Conservation (phyloP, 2,329 filamentous ascomycete genomes). For the Talaromyces marneffei region DNA sequence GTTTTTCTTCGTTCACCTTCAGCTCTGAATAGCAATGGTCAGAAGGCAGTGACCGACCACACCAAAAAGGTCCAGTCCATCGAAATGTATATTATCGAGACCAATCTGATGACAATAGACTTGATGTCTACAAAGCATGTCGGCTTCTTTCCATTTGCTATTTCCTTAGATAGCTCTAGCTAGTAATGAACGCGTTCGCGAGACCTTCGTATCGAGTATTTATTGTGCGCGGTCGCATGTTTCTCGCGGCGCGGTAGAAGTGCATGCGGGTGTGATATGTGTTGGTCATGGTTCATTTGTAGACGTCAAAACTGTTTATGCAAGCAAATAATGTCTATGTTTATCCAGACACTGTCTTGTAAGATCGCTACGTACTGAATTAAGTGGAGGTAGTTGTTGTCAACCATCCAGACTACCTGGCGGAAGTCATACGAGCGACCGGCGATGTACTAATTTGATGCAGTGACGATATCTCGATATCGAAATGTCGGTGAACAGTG, state of each 20-base stretch:
- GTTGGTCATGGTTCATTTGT: background rate
- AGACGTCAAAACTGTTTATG: too few relatives aligned
- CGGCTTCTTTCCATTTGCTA: slow-evolving; percentile 9
- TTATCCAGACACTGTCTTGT: background rate
- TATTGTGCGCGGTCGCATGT: background rate
- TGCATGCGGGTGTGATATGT: too few relatives aligned
- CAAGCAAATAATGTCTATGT: background rate
- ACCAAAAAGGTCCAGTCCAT: slow-evolving; percentile 8
- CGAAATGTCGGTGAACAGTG: background rate
- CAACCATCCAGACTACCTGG: background rate
- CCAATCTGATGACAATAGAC: slow-evolving; percentile 16
- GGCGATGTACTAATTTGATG: background rate
- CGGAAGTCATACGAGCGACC: background rate
- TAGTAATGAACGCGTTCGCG: slow-evolving; percentile 2
- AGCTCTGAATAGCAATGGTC: slow-evolving; percentile 17
- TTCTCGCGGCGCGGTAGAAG: background rate
- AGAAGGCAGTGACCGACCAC: slow-evolving; percentile 11
- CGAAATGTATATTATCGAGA: slow-evolving; percentile 18
- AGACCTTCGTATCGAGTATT: background rate
- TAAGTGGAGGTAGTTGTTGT: background rate
- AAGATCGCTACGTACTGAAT: background rate
- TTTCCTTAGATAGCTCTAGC: background rate
- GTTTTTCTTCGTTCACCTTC: slow-evolving; percentile 13
- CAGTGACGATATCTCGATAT: background rate
- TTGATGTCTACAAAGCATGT: slow-evolving; percentile 12